A percentile compares a stretch with the other conserved stretches of the same genome.
Conservation (phyloP, 1,139 yeast species). For the Taiozyma onychis region DNA sequence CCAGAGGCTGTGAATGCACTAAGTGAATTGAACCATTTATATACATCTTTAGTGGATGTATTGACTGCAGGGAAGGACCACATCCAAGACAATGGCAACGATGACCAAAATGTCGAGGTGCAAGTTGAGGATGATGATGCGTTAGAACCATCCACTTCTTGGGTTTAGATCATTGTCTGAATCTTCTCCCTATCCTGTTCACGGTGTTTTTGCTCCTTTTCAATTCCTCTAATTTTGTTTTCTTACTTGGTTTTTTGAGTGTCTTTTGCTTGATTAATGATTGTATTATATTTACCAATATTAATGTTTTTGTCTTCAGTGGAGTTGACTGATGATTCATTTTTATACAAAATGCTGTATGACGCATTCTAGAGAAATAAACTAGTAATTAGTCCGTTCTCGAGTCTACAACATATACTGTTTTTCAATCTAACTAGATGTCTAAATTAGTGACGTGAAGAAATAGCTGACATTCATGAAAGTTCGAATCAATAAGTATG, state of each 20-base stretch:
- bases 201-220: neutral
- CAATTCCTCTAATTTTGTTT: neutral
- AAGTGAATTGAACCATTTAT: slow-evolving; percentile 40
- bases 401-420: neutral
- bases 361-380: neutral
- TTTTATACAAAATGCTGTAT: neutral
- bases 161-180: neutral
- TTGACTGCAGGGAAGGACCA: slow-evolving; percentile 20
- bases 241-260: neutral
- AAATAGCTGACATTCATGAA: neutral
- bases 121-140: slow-evolving; percentile 6
- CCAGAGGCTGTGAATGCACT: slow-evolving; percentile 44
- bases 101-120: slow-evolving; percentile 1
- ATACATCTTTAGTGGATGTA: slow-evolving; percentile 43
- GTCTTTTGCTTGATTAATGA: neutral
- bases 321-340: neutral
- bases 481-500: neutral
- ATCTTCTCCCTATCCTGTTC: neutral
- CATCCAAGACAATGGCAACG: neutral
- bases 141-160: slow-evolving; percentile 1
- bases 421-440: neutral
- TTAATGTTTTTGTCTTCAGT: neutral
- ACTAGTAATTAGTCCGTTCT: neutral
- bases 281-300: neutral
- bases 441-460: neutral